Conservation (phyloP, 208 protist species). For the Zelonia costaricensis region DNA sequence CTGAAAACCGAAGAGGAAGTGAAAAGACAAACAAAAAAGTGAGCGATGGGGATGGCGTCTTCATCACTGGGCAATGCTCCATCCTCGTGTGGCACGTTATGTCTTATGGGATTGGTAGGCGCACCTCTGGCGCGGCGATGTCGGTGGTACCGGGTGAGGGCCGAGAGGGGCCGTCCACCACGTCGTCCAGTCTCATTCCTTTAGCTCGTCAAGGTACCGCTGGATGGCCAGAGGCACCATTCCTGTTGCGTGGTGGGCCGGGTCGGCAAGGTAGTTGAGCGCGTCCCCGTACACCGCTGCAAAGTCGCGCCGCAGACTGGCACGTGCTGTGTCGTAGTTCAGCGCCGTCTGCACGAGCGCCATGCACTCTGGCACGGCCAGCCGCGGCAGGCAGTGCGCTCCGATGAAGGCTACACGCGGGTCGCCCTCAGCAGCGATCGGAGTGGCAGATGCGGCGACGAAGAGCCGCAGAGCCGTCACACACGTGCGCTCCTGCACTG, state of each 20-base stretch:
- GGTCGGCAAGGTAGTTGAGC: constrained; percentile 17
- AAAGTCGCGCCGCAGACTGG: constrained; percentile 19
- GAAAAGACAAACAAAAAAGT: no score
- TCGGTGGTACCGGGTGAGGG: no score
- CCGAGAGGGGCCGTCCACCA: no score
- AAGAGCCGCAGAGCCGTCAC: constrained; percentile 13
- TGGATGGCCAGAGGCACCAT: constrained; percentile 16
- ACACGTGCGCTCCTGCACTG: constrained; percentile 12
- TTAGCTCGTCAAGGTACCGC: constrained; percentile 12
- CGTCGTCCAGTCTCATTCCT: no score
- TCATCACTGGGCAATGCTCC: no score
- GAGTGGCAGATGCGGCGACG: constrained; percentile 1
- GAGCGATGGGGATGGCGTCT: no score
- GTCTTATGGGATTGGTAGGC: no score
- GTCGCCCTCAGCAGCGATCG: constrained; percentile 7
- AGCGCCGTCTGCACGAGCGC: constrained; percentile 25
- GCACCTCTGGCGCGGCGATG: no score
- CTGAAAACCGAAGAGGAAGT: no score
- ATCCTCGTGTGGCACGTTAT: no score
- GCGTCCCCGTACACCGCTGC: constrained; percentile 10
- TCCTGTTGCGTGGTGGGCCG: constrained; percentile 8
- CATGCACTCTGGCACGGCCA: constrained; percentile 11
- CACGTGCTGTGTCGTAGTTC: constrained; percentile 18
- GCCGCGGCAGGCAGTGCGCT: constrained; percentile 9
- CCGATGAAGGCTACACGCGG: constrained; percentile 24